A percentile compares a stretch with the other conserved stretches of the same genome.
These are phyloP conservation scores for Arctium lappa DNA, from an alignment of 129 eudicot species.

Conservation along the genomic window DNA sequence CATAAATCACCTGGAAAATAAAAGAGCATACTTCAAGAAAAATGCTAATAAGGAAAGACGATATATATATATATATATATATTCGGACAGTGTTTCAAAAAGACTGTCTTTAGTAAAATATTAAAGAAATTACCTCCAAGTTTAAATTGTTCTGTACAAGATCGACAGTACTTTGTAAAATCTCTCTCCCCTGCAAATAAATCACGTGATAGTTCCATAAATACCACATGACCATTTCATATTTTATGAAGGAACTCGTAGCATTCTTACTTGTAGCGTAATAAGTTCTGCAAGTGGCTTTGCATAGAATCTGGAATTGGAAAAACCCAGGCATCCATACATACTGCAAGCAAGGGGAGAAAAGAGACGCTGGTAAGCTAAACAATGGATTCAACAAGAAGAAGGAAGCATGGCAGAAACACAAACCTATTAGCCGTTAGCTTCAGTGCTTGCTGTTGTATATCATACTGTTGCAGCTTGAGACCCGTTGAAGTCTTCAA, in stretches of 20 bases:
- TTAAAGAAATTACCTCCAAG: slow-evolving; percentile 58
- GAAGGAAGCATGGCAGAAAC: background rate
- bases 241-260: background rate
- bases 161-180: slow-evolving; percentile 93
- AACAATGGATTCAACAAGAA: background rate
- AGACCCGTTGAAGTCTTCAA: slow-evolving; percentile 85
- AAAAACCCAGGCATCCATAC: slow-evolving; percentile 98
- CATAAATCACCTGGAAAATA: slow-evolving; percentile 78
- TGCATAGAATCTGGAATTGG: slow-evolving; percentile 96
- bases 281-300: slow-evolving; percentile 97
- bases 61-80: background rate
- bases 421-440: slow-evolving; percentile 95
- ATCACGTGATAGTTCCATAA: background rate
- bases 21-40: slow-evolving; percentile 9
- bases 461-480: slow-evolving; percentile 88
- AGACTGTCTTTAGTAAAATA: background rate
- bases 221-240: slow-evolving; percentile 2
- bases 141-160: slow-evolving; percentile 85
- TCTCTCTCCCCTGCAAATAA: slow-evolving; percentile 90
- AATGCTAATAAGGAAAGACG: background rate
- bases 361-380: slow-evolving; percentile 1
- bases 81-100: background rate
- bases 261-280: slow-evolving; percentile 67
- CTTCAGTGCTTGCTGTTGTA: slow-evolving; percentile 97
- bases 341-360: slow-evolving; percentile 53